Base-by-base conservation (phyloP, 192 early-diverging fungal species). In the Diversispora eburnea region DNA sequence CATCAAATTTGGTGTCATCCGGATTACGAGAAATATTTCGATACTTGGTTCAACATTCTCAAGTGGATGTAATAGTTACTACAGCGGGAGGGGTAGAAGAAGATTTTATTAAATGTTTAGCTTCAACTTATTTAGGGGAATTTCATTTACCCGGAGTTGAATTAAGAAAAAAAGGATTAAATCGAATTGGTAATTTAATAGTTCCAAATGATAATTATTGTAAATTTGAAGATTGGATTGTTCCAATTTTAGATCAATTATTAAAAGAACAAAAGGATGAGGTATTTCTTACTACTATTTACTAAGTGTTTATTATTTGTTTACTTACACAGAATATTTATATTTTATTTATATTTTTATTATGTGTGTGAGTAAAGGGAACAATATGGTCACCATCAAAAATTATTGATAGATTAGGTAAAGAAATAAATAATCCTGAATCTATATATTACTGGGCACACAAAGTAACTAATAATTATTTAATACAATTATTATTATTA, bases 161-260 rank as follows among this genome's bases (percentile, higher is more conserved):
- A 13, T 80, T 99, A 72, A 88, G 97, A 52, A 88, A 87, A 74
- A 88, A 94, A 75, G 97, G 96, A 0, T 79, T 99, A 49, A 99
- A 99, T 80, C 88, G 97, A 25, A 98, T 96, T 58, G 97, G 97
- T 43, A 99, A 99, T 80, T 84, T 99, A 67, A 79, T 98, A 67
- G 95, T 99, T 8, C 97, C 97, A 2, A 99, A 99, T 81, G 92
- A 98, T 76, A 99, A 99, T 80, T 99, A 99, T 79, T 97, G 96
- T 87, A 91, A 94, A 76, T 99, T 99, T 81, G 97, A 99, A 83
- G 96, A 99, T 80, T 99, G 97, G 97, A 85, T 99, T 7, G 84
- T 96, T 25, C 96, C 96, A 7, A 90, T 99, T 65, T 79, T 99
- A 69, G 97, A 99, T 78, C 82, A 91, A 64, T 89, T 97, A 88